These are phyloP conservation scores for Hypoxylon sp. DNA, from an alignment of 2,329 filamentous ascomycete genomes.

Conservation along the genomic window DNA sequence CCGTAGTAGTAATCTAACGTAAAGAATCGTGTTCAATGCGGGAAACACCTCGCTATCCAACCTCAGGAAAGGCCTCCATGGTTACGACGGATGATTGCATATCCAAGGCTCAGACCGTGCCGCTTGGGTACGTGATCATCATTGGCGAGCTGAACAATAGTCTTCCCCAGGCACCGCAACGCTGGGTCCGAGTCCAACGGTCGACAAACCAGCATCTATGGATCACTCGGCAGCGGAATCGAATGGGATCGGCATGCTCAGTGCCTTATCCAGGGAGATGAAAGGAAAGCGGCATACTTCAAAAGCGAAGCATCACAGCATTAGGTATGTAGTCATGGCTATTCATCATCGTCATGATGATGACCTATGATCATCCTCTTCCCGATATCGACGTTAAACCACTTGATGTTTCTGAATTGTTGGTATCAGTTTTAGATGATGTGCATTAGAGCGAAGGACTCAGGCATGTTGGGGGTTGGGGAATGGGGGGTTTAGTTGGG, in stretches of 20 bases:
- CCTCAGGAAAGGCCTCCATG: conserved; percentile 22
- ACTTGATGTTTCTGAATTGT: conserved; percentile 1
- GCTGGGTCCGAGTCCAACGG: conserved; percentile 27
- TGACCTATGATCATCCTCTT: conserved; percentile 11
- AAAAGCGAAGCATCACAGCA: conserved; percentile 12
- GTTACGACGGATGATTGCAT: conserved; percentile 35
- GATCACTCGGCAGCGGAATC: conserved; percentile 14
- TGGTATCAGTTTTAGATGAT: conserved; percentile 23
- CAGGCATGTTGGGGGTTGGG: conserved; percentile 11
- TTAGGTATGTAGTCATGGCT: background rate
- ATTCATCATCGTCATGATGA: conserved; percentile 16
- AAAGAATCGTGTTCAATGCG: conserved; percentile 36
- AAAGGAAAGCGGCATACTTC: conserved; percentile 26
- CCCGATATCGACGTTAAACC: conserved; percentile 1
- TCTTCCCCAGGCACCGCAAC: conserved; percentile 34
- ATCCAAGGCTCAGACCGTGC: conserved; percentile 27
- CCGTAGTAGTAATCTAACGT: conserved; percentile 45
- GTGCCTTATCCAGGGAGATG: conserved; percentile 6
- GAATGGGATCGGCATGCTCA: conserved; percentile 23
- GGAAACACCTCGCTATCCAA: conserved; percentile 43
- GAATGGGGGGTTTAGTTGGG: conserved; percentile 28
- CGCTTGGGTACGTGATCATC: conserved; percentile 13
- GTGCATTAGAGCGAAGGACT: conserved; percentile 18
- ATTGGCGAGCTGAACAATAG: conserved; percentile 25
- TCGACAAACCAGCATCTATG: conserved; percentile 21